Percentiles rank a stretch among this genome's conserved stretches.
These are phyloP conservation scores for Ascochyta koolunga DNA, from an alignment of 2,329 filamentous ascomycete species.

Conservation along the genomic window DNA sequence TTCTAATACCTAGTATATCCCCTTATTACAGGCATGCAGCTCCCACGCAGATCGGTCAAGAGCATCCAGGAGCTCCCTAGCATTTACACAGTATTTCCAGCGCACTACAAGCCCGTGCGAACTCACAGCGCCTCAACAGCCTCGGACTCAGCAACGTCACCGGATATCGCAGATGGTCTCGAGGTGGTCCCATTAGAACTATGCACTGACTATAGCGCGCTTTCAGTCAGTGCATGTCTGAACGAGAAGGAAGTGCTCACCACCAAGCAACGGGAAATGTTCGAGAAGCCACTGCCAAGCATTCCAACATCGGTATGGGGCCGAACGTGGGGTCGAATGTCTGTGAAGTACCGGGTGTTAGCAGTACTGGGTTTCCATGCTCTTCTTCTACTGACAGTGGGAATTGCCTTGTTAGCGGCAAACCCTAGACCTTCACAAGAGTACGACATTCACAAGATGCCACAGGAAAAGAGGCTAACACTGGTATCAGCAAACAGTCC, in stretches of 20 bases:
- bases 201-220: constrained; percentile 18
- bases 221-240: constrained; percentile 31
- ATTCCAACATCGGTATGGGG: constrained; percentile 30
- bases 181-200: constrained; percentile 40
- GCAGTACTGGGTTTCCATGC: constrained; percentile 29
- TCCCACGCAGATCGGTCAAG: constrained; percentile 30
- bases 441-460: constrained; percentile 6
- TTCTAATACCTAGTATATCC: constrained; percentile 8
- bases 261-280: constrained; percentile 1
- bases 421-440: constrained; percentile 10
- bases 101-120: constrained; percentile 15
- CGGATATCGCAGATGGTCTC: constrained; percentile 35
- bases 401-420: constrained; percentile 21
- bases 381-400: constrained; percentile 23
- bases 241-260: constrained; percentile 40
- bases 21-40: constrained; percentile 27
- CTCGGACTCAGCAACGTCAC: constrained; percentile 18
- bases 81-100: constrained; percentile 35
- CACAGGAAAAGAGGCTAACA: background rate
- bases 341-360: constrained; percentile 28
- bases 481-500: background rate
- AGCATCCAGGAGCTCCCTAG: constrained; percentile 36
- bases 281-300: constrained; percentile 34
- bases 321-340: constrained; percentile 32
- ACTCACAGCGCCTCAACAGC: constrained; percentile 16